Percentiles rank a stretch among this genome's conserved stretches.
phyloP scores from a whole-genome alignment of 306 rosid genomes.

The Quercus gilva region DNA sequence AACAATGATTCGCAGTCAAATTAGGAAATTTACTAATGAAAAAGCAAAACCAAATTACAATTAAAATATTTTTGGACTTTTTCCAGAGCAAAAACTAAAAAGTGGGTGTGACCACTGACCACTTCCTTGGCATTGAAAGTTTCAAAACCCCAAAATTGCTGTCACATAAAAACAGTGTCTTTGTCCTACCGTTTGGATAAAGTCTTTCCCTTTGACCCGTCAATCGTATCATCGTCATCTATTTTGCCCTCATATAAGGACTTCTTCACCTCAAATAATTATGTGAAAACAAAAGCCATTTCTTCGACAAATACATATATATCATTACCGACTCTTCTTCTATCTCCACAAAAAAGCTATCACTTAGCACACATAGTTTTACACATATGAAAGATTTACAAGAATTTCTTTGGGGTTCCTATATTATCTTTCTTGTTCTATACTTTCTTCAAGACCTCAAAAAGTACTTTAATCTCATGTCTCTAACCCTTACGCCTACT shows the following conservation, averaged over 20 bases:
- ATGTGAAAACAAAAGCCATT: not conserved
- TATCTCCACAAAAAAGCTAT: too few relatives aligned
- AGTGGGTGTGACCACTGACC: not conserved
- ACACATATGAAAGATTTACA: not conserved
- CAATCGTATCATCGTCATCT: constrained; percentile 2
- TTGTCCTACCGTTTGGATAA: constrained; percentile 3
- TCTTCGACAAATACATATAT: constrained; percentile 10
- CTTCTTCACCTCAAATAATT: not conserved
- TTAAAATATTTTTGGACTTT: not conserved
- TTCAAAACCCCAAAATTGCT: constrained; percentile 6
- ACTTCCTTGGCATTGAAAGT: constrained; percentile 25
- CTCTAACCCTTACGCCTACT: constrained; percentile 15
- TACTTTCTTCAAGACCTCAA: constrained; percentile 8
- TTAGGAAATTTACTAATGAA: too few relatives aligned
- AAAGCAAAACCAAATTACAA: not conserved
- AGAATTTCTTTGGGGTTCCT: constrained; percentile 12
- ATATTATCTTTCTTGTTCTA: constrained; percentile 6
- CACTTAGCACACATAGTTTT: not conserved
- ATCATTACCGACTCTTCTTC: not conserved
- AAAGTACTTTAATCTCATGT: constrained; percentile 1
- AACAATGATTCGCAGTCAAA: not conserved
- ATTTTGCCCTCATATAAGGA: not conserved
- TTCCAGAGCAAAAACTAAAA: not conserved
- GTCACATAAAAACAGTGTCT: not conserved
- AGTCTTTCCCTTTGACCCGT: constrained; percentile 34